Percentiles rank a stretch among this genome's conserved stretches.
Evolutionary conservation across 1,284 basidiomycete species (phyloP).

Genomic region (Earliella scabrosa): DNA sequence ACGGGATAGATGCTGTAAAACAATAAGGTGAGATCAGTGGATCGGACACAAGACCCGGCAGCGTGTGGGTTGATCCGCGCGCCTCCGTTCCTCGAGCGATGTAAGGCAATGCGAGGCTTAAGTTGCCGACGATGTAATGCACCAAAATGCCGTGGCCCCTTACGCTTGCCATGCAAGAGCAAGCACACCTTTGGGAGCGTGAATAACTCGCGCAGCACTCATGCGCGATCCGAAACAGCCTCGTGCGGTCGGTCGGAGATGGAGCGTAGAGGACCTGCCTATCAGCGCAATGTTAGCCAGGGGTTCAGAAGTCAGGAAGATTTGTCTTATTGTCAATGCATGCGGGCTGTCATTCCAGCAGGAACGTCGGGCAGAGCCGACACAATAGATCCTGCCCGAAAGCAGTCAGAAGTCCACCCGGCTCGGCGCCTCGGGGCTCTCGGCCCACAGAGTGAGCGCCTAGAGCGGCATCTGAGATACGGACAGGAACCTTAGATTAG

Average conservation of each 20-base stretch:
- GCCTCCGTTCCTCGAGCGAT: neutral
- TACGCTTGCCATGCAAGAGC: neutral
- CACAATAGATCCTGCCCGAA: slow-evolving; percentile 17
- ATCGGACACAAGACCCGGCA: slow-evolving; percentile 22
- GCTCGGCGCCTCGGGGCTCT: neutral
- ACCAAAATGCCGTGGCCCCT: neutral
- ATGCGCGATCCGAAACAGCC: neutral
- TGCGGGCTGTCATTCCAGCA: slow-evolving; percentile 8
- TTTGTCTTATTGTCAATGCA: slow-evolving; percentile 21
- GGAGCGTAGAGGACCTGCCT: neutral
- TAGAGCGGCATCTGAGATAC: too few relatives aligned
- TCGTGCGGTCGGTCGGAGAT: neutral
- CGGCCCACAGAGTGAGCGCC: neutral
- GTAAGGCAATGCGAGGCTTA: neutral
- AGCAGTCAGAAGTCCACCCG: slow-evolving; percentile 8
- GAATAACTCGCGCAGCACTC: neutral
- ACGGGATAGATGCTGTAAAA: slow-evolving; percentile 18
- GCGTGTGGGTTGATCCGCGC: slow-evolving; percentile 16
- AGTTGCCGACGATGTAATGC: slow-evolving; percentile 10
- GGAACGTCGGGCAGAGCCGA: slow-evolving; percentile 8
- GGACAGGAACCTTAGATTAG: slow-evolving; percentile 3
- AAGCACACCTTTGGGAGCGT: neutral
- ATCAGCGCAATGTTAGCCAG: neutral
- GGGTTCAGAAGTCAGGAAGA: slow-evolving; percentile 8
- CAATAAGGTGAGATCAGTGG: slow-evolving; percentile 29